Percentiles rank a stretch among this genome's conserved stretches.
Evolutionary conservation across 2,329 filamentous ascomycete genomes (phyloP).

Genomic region (Alternaria conjuncta): DNA sequence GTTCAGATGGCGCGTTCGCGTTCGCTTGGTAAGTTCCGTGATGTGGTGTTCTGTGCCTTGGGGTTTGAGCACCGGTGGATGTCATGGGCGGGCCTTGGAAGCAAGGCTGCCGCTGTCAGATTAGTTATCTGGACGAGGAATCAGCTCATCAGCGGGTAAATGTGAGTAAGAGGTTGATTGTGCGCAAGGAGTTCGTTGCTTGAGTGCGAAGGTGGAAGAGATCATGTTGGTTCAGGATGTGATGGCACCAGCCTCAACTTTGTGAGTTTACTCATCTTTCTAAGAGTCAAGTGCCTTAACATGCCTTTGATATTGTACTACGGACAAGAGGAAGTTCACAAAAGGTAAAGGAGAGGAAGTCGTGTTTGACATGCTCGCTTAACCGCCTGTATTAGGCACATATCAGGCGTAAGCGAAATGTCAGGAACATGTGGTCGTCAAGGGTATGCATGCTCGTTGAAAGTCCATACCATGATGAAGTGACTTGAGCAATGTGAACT

Average conservation of each 20-base stretch:
- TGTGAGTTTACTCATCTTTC: no score
- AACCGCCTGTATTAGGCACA: background rate
- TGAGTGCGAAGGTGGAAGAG: background rate
- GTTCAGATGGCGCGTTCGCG: background rate
- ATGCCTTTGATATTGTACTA: background rate
- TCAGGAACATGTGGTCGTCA: background rate
- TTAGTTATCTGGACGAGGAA: background rate
- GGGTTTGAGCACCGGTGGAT: background rate
- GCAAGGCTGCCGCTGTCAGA: background rate
- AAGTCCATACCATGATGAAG: background rate
- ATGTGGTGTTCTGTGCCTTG: background rate
- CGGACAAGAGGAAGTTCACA: background rate
- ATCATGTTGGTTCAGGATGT: no score
- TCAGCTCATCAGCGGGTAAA: background rate
- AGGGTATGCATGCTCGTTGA: background rate
- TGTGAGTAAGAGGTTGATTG: background rate
- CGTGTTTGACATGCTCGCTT: background rate
- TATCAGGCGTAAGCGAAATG: background rate
- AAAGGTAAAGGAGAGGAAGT: background rate
- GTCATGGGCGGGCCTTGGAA: background rate
- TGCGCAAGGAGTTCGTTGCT: background rate
- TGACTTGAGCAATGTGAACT: background rate
- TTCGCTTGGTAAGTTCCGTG: background rate
- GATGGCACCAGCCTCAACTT: no score
- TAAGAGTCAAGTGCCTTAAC: background rate